A percentile compares a stretch with the other conserved stretches of the same genome.
These are phyloP conservation scores for Kuraishia floccosa DNA, from an alignment of 805 yeast species.

Conservation along the genomic window DNA sequence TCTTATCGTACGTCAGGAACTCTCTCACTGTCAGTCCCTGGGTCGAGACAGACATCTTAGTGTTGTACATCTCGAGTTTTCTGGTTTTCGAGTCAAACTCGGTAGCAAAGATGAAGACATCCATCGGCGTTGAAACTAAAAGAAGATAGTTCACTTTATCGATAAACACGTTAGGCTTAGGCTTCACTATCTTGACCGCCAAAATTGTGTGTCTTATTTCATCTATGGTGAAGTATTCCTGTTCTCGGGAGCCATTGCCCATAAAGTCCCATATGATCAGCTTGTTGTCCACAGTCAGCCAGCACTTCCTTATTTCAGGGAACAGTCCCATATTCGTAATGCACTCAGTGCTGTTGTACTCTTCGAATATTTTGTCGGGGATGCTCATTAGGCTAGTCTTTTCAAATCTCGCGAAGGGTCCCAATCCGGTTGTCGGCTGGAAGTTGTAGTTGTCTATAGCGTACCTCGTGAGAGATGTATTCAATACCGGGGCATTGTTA, in stretches of 20 bases:
- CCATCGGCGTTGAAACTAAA: constrained; percentile 69
- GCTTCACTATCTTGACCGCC: constrained; percentile 67
- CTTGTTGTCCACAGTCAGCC: constrained; percentile 78
- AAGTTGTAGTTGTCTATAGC: constrained; percentile 60
- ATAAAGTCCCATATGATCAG: constrained; percentile 75
- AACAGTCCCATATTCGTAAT: constrained; percentile 75
- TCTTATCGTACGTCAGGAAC: constrained; percentile 43
- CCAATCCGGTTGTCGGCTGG: constrained; percentile 29
- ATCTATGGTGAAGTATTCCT: constrained; percentile 71
- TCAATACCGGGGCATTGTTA: constrained; percentile 45
- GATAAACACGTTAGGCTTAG: constrained; percentile 72
- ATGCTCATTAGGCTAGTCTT: constrained; percentile 55
- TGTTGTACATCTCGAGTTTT: constrained; percentile 63
- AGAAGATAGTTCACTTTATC: constrained; percentile 64
- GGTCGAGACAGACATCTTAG: constrained; percentile 70
- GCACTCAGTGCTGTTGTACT: constrained; percentile 54
- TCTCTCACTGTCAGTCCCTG: constrained; percentile 68
- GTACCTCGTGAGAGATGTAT: constrained; percentile 44
- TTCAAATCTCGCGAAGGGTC: constrained; percentile 65
- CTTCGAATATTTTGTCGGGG: constrained; percentile 74
- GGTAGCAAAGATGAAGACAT: constrained; percentile 68
- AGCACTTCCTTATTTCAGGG: constrained; percentile 68
- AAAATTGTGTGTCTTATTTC: constrained; percentile 71
- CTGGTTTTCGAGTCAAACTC: constrained; percentile 31
- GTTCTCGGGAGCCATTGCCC: constrained; percentile 34